These are phyloP conservation scores for Tolypocladium sp. DNA, from an alignment of 2,329 filamentous ascomycete species.

Conservation along the genomic window DNA sequence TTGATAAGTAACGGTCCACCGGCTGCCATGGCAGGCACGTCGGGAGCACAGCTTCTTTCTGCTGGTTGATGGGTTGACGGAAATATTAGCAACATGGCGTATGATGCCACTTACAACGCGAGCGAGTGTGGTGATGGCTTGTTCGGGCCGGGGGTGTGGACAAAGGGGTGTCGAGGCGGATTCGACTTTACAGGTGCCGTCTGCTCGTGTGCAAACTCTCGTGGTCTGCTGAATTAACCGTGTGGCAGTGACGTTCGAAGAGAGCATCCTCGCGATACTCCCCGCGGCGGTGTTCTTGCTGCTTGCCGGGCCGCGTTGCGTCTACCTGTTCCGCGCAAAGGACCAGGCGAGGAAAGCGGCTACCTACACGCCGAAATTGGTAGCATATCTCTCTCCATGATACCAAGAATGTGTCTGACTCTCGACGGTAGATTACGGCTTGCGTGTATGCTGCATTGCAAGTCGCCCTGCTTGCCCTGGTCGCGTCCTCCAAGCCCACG, in stretches of 20 bases:
- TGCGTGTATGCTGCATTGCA: slow-evolving; percentile 13
- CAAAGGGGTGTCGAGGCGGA: slow-evolving; percentile 18
- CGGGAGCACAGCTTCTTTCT: no score
- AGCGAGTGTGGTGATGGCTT: slow-evolving; percentile 17
- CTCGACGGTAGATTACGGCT: slow-evolving; percentile 10
- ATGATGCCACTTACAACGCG: slow-evolving; percentile 7
- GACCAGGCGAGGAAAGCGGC: slow-evolving; percentile 14
- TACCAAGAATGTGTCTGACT: not conserved
- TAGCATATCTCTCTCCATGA: not conserved
- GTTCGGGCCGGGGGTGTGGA: slow-evolving; percentile 18
- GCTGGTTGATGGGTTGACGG: no score
- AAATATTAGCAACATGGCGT: no score
- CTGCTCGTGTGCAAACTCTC: no score
- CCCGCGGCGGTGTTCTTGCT: slow-evolving; percentile 16
- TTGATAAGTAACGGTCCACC: no score
- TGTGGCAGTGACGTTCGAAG: slow-evolving; percentile 17
- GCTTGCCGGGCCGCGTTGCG: slow-evolving; percentile 10
- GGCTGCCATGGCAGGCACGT: no score
- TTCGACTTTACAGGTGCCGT: slow-evolving; percentile 20
- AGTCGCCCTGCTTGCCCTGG: slow-evolving; percentile 14
- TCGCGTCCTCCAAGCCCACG: slow-evolving; percentile 14
- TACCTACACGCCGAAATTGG: slow-evolving; percentile 18
- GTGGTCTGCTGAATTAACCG: slow-evolving; percentile 3
- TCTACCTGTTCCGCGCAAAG: slow-evolving; percentile 12
- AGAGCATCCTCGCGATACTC: slow-evolving; percentile 15